A percentile compares a stretch with the other conserved stretches of the same genome.
These are phyloP conservation scores for Leccinum sublutescens DNA, from an alignment of 768 basidiomycete genomes.

Conservation along the genomic window DNA sequence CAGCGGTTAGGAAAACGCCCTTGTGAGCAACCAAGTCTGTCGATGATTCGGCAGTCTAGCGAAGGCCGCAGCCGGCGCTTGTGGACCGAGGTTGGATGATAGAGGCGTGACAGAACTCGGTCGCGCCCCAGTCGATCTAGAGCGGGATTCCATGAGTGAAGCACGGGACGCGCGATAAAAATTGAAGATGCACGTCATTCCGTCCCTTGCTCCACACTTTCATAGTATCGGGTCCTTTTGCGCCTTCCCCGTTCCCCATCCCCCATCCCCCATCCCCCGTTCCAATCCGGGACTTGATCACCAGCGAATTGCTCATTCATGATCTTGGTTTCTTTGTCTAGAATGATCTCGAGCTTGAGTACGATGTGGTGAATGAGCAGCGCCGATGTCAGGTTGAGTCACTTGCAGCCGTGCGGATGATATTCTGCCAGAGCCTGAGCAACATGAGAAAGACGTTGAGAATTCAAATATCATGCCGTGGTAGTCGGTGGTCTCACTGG, in stretches of 20 bases:
- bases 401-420: slow-evolving; percentile 30
- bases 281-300: slow-evolving; percentile 83
- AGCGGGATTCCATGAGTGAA: slow-evolving; percentile 7
- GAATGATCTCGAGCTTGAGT: slow-evolving; percentile 82
- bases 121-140: slow-evolving; percentile 82
- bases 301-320: slow-evolving; percentile 83
- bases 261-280: slow-evolving; percentile 21
- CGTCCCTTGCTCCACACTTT: slow-evolving; percentile 86
- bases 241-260: slow-evolving; percentile 52
- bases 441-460: too few species aligned
- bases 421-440: too few species aligned
- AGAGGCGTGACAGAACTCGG: slow-evolving; percentile 93
- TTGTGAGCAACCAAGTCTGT: slow-evolving; percentile 79
- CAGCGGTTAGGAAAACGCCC: slow-evolving; percentile 82
- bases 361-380: slow-evolving; percentile 84
- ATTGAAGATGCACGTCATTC: slow-evolving; percentile 56
- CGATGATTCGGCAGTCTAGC: slow-evolving; percentile 83
- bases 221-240: slow-evolving; percentile 85
- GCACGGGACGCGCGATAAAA: background rate
- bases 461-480: too few species aligned
- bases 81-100: slow-evolving; percentile 94
- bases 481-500: too few species aligned
- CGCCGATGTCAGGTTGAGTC: slow-evolving; percentile 80
- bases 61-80: slow-evolving; percentile 81
- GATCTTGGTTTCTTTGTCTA: slow-evolving; percentile 89